These are phyloP conservation scores for Erythrobasidium hasegawianum DNA, from an alignment of 1,284 basidiomycete genomes.

Conservation along the genomic window DNA sequence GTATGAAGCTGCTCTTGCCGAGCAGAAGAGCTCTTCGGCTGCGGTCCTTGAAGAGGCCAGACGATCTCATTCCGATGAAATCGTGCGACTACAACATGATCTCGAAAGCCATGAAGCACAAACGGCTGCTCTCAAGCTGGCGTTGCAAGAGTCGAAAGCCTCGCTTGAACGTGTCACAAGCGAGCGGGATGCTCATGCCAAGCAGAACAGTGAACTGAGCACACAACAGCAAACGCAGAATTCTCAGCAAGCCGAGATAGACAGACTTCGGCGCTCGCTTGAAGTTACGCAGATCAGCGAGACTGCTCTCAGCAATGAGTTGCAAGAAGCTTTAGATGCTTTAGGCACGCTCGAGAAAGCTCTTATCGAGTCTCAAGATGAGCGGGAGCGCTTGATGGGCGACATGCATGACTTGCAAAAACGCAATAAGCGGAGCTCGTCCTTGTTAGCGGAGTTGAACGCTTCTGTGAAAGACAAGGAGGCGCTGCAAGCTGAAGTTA, in stretches of 20 bases:
- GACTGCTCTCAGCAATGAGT: constrained; percentile 38
- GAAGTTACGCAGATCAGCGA: constrained; percentile 7
- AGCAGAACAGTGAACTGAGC: background rate
- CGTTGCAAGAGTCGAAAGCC: background rate
- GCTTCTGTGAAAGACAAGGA: constrained; percentile 1
- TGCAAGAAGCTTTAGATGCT: constrained; percentile 48
- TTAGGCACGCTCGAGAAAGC: constrained; percentile 49
- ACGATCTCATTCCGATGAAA: background rate
- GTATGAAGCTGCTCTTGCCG: constrained; percentile 7
- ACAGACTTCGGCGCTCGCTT: background rate
- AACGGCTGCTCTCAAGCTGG: background rate
- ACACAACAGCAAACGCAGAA: background rate
- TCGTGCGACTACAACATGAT: background rate
- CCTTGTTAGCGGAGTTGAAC: background rate
- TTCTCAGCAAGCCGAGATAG: constrained; percentile 11
- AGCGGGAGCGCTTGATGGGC: constrained; percentile 47
- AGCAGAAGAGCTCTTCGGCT: constrained; percentile 2
- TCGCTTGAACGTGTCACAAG: background rate
- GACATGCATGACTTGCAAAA: constrained; percentile 44
- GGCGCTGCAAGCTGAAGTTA: constrained; percentile 9
- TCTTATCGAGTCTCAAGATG: constrained; percentile 48
- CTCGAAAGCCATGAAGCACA: background rate
- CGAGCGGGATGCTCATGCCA: background rate
- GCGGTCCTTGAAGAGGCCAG: background rate
- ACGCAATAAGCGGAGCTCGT: constrained; percentile 8